These are phyloP conservation scores for Collybia sordida DNA, from an alignment of 768 basidiomycete species.

Conservation along the genomic window DNA sequence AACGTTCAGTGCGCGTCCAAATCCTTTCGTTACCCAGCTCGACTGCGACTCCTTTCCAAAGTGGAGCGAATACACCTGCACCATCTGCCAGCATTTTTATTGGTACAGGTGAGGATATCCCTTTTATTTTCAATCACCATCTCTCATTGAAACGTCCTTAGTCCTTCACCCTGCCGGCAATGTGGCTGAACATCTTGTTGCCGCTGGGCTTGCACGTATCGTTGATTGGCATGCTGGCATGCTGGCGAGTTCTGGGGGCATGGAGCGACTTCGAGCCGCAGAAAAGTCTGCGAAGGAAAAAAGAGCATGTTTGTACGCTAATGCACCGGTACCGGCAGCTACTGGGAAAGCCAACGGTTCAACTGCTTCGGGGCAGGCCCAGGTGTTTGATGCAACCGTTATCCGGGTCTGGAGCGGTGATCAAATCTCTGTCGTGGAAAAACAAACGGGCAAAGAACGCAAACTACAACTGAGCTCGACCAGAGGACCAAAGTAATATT, in stretches of 20 bases:
- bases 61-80: constrained; percentile 45
- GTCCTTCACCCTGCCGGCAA: constrained; percentile 93
- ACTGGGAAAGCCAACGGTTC: constrained; percentile 48
- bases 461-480: constrained; percentile 88
- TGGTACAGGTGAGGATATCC: constrained; percentile 59
- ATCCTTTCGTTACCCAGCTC: constrained; percentile 80
- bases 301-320: constrained; percentile 68
- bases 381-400: constrained; percentile 79
- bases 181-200: constrained; percentile 86
- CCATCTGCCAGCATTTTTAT: constrained; percentile 86
- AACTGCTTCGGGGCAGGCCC: constrained; percentile 39
- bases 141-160: constrained; percentile 22
- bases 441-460: constrained; percentile 72
- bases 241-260: constrained; percentile 78
- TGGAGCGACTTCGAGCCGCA: constrained; percentile 84
- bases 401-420: constrained; percentile 91
- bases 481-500: constrained; percentile 70
- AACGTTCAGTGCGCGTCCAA: constrained; percentile 72
- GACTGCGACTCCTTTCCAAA: constrained; percentile 79
- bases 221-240: constrained; percentile 99
- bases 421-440: constrained; percentile 79
- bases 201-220: constrained; percentile 83
- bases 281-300: constrained; percentile 82
- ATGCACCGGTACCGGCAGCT: constrained; percentile 37
- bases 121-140: background rate